These are phyloP conservation scores for Leccinum ochraceum DNA, from an alignment of 768 basidiomycete species.

Conservation along the genomic window DNA sequence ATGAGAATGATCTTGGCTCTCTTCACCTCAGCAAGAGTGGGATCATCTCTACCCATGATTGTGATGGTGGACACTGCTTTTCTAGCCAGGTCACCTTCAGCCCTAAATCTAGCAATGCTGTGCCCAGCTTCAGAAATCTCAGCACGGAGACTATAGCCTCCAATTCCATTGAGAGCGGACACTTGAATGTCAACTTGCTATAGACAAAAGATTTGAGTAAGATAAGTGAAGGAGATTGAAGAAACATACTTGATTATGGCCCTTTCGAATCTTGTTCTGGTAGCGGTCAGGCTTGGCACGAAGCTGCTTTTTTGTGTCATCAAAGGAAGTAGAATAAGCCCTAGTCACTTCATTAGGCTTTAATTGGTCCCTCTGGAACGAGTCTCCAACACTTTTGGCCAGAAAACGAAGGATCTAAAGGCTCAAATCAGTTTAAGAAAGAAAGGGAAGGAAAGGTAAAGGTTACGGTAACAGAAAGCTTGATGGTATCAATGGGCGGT, in stretches of 20 bases:
- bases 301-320: conserved; percentile 18
- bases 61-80: conserved; percentile 39
- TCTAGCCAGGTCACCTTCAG: conserved; percentile 30
- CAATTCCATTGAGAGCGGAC: conserved; percentile 18
- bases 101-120: conserved; percentile 22
- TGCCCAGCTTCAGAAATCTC: conserved; percentile 13
- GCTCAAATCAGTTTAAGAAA: conserved; percentile 1
- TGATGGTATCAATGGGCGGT: conserved; percentile 27
- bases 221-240: neutral
- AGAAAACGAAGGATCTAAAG: conserved; percentile 30
- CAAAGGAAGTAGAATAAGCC: conserved; percentile 19
- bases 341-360: conserved; percentile 29
- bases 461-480: conserved; percentile 23
- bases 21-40: conserved; percentile 58
- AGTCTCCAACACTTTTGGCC: conserved; percentile 26
- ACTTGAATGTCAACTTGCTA: conserved; percentile 29
- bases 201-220: neutral
- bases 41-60: conserved; percentile 54
- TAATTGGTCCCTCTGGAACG: conserved; percentile 27
- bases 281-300: conserved; percentile 27
- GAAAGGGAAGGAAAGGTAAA: neutral
- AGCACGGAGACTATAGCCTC: conserved; percentile 26
- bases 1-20: conserved; percentile 33
- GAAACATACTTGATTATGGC: conserved; percentile 39
- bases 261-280: conserved; percentile 28